Base-by-base conservation (phyloP, 1,139 yeast species). In the Debaryomycetaceae sp. region DNA sequence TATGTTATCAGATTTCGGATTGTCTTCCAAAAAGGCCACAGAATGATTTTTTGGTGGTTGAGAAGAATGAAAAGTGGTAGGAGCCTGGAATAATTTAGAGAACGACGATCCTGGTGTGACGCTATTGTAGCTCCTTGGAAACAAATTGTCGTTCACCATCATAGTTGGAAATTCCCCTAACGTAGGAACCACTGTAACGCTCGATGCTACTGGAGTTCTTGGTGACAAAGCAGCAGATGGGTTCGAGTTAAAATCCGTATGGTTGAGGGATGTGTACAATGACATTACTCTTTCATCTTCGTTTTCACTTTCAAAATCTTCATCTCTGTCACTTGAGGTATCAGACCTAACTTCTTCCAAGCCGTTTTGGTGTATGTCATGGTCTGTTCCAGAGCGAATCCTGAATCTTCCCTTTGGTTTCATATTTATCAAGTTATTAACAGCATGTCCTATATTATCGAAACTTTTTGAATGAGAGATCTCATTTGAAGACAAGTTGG, bases 281-380 rank as follows among this genome's bases (percentile, higher is more conserved):
- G 78, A 71, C 80, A 77, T 75, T 1, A 70, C 79, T 41, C 73
- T 70, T 41, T 75, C 80, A 48, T 76, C 81, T 49, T 75, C 81
- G 43, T 61, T 65, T 36, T 68, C 74, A 44, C 70, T 65, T 37
- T 72, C 79, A 5, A 48, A 42, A 22, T 61, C 68, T 5, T 56
- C 58, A 22, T 44, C 54, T 15, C 16, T 42, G 30, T 48, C 56
- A 16, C 51, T 59, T 9, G 52, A 58, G 11, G 45, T 42, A 5
- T 46, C 49, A 17, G 44, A 37, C 13, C 18, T 19, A 7, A 14
- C 33, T 34, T 42, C 39, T 16, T 39, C 41, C 29, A 35, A 30
- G 11, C 34, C 44, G 9, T 35, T 35, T 2, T 34, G 36, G 17
- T 32, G 31, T 7, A 48, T 40, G 26, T 50, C 56, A 14, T 44